Percentiles rank a stretch among this genome's conserved stretches.
These are phyloP conservation scores for Botrytis squamosa DNA, from an alignment of 2,329 filamentous ascomycete genomes.

Conservation along the genomic window DNA sequence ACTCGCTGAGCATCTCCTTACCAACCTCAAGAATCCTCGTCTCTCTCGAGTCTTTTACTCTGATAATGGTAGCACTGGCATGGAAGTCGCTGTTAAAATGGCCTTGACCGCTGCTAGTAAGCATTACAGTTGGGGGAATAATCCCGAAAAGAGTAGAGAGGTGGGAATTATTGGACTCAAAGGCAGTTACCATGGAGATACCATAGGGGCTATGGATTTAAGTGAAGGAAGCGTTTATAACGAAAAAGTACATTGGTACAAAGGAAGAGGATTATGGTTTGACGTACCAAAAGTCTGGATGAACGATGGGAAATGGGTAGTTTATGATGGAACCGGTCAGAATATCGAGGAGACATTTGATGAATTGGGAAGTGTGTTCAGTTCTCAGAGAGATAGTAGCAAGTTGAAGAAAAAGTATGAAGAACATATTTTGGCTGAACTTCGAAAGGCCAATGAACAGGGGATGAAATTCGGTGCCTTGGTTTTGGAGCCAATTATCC, in stretches of 20 bases:
- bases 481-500: constrained; percentile 75
- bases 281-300: constrained; percentile 73
- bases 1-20: constrained; percentile 64
- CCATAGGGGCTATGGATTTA: constrained; percentile 84
- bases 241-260: constrained; percentile 83
- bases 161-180: constrained; percentile 72
- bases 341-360: constrained; percentile 31
- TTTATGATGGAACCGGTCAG: constrained; percentile 40
- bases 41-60: constrained; percentile 75
- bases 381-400: constrained; percentile 51
- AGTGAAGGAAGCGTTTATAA: constrained; percentile 77
- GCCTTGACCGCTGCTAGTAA: constrained; percentile 66
- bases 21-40: constrained; percentile 60
- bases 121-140: constrained; percentile 61
- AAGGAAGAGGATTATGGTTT: constrained; percentile 76
- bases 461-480: constrained; percentile 72
- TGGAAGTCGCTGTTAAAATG: constrained; percentile 86
- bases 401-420: constrained; percentile 54
- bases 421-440: constrained; percentile 54
- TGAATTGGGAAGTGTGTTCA: constrained; percentile 58
- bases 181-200: constrained; percentile 84
- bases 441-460: constrained; percentile 53
- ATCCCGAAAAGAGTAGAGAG: constrained; percentile 44
- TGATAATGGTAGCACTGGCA: constrained; percentile 80
- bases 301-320: constrained; percentile 62